Base-by-base conservation (phyloP, 2,329 filamentous ascomycete species). In the Fusarium burgessii region DNA sequence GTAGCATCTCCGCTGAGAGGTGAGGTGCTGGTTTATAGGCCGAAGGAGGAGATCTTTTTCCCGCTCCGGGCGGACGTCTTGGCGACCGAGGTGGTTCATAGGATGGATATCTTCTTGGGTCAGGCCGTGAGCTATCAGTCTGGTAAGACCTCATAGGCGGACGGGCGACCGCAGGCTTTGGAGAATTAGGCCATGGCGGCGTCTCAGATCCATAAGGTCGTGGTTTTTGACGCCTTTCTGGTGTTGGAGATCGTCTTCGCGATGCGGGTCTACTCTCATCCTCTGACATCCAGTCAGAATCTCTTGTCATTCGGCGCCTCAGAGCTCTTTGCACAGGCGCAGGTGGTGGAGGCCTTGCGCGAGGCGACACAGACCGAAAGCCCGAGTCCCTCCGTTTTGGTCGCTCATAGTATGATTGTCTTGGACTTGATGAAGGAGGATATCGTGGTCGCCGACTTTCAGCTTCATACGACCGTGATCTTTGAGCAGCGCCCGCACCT, bases 211-310 rank as follows among this genome's bases (percentile, higher is more conserved):
- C 69, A 12, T 25, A 15, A 2, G 56, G 40, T 5, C 62, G 52
- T 6, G 47, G 25, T 12, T 59, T 67, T 12, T 43, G 43, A 14
- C 52, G 65, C 17, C 68, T 50, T 23, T 61, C 55, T 6, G 71
- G 66, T 6, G 52, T 65, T 4, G 51, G 54, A 3, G 74, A 63
- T n/a, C 42, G 40, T 17, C 70, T 47, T 18, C 74, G 66, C 0
- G 74, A 74, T 1, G 60, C 29, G 11, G 67, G 68, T 4, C 73
- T 62, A 27, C 60, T 72, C 1, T 76, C 72, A 23, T 76, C 74
- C 7, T 76, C 74, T 0, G 74, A 76, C 20, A 74, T 66, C 23
- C 29, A 66, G 2, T 74, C 72, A 5, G 71, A 72, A 15, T 76
- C 74, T 7, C 74, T 69, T 0, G 67, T 73, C 33, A 68, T 47